Percentiles rank a stretch among this genome's conserved stretches.
Conservation (phyloP, 371 early-diverging fungal genomes). For the Syncephalis fuscata region DNA sequence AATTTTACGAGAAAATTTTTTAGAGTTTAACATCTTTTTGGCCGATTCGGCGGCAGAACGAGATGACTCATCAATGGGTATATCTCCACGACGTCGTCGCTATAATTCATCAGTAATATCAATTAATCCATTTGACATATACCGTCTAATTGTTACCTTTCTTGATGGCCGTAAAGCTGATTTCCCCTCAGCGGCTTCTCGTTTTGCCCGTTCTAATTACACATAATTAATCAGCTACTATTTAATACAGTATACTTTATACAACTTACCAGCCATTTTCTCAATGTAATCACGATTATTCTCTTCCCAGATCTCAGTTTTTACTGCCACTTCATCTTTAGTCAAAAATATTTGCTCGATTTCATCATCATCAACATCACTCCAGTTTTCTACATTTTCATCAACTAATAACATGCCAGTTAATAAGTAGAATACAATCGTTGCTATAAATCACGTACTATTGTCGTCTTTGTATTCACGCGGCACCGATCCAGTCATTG, state of each 20-base stretch:
- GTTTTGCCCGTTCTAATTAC: not conserved
- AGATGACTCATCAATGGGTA: conserved; percentile 12
- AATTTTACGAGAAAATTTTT: conserved; percentile 75
- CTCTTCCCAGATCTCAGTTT: conserved; percentile 69
- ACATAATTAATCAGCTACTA: not conserved
- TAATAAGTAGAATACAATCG: too few relatives aligned
- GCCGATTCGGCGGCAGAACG: conserved; percentile 55
- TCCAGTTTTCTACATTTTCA: conserved; percentile 4
- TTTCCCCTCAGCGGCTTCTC: not conserved
- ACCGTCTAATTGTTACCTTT: too few relatives aligned
- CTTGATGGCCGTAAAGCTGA: not conserved
- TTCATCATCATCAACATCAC: conserved; percentile 65
- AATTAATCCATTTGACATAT: not conserved
- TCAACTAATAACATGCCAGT: not conserved
- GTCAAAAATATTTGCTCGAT: conserved; percentile 47
- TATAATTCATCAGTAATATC: not conserved
- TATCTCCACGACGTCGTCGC: conserved; percentile 10
- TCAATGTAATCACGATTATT: conserved; percentile 74
- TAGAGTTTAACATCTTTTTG: conserved; percentile 41
- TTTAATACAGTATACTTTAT: conserved; percentile 6
- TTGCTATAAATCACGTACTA: not conserved
- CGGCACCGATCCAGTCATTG: too few relatives aligned
- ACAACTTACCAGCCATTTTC: conserved; percentile 37
- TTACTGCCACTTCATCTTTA: conserved; percentile 55
- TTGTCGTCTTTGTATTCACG: too few relatives aligned